Evolutionary conservation across 768 basidiomycete species (phyloP).

Genomic region (Lactarius evosmus): DNA sequence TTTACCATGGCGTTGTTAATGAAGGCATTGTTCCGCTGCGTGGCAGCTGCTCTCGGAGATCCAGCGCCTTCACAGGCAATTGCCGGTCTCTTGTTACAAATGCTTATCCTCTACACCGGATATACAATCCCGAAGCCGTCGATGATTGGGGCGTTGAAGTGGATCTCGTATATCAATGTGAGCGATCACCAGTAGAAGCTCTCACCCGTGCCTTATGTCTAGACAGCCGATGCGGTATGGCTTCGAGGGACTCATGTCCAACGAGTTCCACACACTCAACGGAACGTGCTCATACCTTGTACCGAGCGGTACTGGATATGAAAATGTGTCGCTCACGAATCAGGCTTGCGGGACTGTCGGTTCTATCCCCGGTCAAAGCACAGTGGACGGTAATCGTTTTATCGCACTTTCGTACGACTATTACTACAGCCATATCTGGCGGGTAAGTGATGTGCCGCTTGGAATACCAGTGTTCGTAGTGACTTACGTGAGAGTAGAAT

Average conservation of each 20-base stretch:
- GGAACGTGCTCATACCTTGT: conserved; percentile 59
- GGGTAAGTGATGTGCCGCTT: conserved; percentile 33
- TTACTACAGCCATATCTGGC: conserved; percentile 47
- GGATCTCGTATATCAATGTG: conserved; percentile 69
- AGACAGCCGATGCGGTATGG: conserved; percentile 61
- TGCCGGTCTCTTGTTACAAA: conserved; percentile 50
- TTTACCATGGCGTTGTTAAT: conserved; percentile 58
- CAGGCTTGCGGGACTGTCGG: conserved; percentile 79
- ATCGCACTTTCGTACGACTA: conserved; percentile 43
- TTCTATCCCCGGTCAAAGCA: conserved; percentile 53
- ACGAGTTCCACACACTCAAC: conserved; percentile 74
- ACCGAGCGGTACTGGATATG: conserved; percentile 62
- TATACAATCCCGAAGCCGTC: conserved; percentile 63
- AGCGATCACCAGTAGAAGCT: conserved; percentile 22
- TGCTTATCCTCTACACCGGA: conserved; percentile 66
- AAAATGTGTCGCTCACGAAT: conserved; percentile 51
- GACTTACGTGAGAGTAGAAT: conserved; percentile 40
- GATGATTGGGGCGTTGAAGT: conserved; percentile 83
- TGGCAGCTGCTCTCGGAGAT: conserved; percentile 57
- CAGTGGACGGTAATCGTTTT: conserved; percentile 61
- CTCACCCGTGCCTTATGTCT: conserved; percentile 30
- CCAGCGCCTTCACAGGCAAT: conserved; percentile 62
- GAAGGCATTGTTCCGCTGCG: conserved; percentile 70
- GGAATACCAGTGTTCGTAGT: neutral
- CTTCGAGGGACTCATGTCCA: conserved; percentile 72